Evolutionary conservation across 1,139 yeast species (phyloP).

Genomic region (Taiozyma sp.): DNA sequence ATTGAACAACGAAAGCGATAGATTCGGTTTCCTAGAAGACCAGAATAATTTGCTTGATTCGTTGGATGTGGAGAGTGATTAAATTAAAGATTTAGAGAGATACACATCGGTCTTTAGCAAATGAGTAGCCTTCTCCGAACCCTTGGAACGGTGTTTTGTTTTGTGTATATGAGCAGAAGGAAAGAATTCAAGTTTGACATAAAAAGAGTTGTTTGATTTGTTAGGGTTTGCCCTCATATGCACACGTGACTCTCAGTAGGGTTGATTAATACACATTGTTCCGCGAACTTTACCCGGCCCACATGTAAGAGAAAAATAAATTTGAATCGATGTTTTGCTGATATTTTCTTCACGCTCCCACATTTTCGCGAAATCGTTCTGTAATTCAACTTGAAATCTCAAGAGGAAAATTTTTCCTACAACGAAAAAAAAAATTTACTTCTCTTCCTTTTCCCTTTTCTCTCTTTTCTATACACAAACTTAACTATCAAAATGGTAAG

Average conservation of each 20-base stretch:
- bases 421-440: slow-evolving; percentile 1
- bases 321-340: background rate
- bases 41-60: slow-evolving; percentile 25
- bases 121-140: background rate
- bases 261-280: background rate
- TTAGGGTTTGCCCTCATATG: background rate
- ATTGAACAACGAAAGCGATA: slow-evolving; percentile 16
- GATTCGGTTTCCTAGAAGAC: slow-evolving; percentile 24
- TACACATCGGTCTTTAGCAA: background rate
- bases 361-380: background rate
- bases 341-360: background rate
- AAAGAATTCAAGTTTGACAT: background rate
- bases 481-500: slow-evolving; percentile 7
- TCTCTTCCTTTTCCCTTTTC: background rate
- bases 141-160: too few relatives aligned
- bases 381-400: background rate
- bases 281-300: background rate
- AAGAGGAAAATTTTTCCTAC: background rate
- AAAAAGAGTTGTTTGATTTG: background rate
- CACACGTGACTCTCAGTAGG: slow-evolving; percentile 1
- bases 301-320: background rate
- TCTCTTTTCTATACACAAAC: background rate
- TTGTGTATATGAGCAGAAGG: too few relatives aligned
- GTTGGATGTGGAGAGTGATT: slow-evolving; percentile 19
- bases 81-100: background rate